Conservation (phyloP, 345 rosid species). For the Gossypium herbaceum region DNA sequence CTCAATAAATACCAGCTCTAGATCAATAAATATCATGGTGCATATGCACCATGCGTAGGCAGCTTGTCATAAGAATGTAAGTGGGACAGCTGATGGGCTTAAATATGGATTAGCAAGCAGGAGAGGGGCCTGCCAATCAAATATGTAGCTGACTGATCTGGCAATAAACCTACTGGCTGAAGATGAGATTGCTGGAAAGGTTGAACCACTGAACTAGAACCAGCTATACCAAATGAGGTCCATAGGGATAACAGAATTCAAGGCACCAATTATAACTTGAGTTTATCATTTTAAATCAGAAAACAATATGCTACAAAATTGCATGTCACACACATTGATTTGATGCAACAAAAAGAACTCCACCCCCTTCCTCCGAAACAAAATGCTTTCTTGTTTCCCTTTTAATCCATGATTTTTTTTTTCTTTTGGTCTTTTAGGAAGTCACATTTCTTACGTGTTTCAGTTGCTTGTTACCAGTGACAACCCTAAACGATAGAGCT, state of each 20-base stretch:
- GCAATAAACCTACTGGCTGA: slow-evolving; percentile 39
- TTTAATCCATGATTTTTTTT: no score
- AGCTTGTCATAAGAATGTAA: slow-evolving; percentile 20
- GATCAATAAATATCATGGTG: slow-evolving; percentile 29
- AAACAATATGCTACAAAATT: neutral
- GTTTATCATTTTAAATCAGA: neutral
- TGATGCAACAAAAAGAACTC: neutral
- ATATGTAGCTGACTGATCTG: slow-evolving; percentile 21
- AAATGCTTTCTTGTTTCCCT: no score
- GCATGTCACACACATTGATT: neutral
- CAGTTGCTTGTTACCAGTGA: neutral
- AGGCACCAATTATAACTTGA: slow-evolving; percentile 20
- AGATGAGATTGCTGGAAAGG: slow-evolving; percentile 36
- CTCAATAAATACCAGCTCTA: neutral
- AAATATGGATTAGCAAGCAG: slow-evolving; percentile 19
- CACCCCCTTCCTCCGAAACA: neutral
- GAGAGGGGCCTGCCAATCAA: slow-evolving; percentile 19
- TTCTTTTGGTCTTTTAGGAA: no score
- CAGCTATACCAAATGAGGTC: slow-evolving; percentile 20
- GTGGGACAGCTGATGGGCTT: slow-evolving; percentile 18
- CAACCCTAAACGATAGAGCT: neutral
- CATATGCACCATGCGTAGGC: slow-evolving; percentile 40
- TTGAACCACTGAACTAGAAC: slow-evolving; percentile 27
- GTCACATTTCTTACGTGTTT: neutral
- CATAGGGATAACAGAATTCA: slow-evolving; percentile 42